phyloP scores from a whole-genome alignment of 768 basidiomycete genomes.

The Pleurotus ostreatus region DNA sequence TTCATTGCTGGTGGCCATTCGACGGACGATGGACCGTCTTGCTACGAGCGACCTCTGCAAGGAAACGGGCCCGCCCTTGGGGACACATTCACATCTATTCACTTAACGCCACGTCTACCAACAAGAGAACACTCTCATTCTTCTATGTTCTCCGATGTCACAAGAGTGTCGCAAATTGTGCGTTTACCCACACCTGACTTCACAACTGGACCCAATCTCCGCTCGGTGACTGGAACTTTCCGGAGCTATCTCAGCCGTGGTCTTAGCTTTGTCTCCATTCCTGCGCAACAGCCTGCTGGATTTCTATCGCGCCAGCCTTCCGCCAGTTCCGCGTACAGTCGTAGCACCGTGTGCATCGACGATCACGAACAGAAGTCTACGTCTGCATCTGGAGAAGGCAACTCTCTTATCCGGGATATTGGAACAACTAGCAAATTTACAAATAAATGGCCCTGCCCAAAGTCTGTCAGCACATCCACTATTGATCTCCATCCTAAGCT shows the following conservation, averaged over 20 bases:
- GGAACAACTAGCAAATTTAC: constrained; percentile 42
- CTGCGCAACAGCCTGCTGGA: constrained; percentile 6
- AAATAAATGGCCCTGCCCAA: constrained; percentile 47
- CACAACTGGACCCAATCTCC: background rate
- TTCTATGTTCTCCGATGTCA: constrained; percentile 5
- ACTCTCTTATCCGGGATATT: constrained; percentile 12
- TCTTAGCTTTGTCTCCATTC: constrained; percentile 15
- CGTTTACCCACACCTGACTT: constrained; percentile 20
- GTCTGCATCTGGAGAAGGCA: background rate
- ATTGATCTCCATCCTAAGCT: background rate
- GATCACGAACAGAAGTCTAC: background rate
- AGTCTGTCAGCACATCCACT: constrained; percentile 15
- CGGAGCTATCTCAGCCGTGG: constrained; percentile 14
- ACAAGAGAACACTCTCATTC: background rate
- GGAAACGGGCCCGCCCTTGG: background rate
- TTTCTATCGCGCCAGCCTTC: constrained; percentile 6
- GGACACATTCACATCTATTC: background rate
- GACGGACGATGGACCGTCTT: background rate
- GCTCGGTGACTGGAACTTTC: constrained; percentile 8
- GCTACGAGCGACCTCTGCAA: background rate
- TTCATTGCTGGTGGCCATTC: background rate
- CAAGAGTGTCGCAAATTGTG: constrained; percentile 6
- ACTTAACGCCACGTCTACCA: background rate
- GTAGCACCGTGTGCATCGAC: background rate
- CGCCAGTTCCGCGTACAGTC: background rate